Evolutionary conservation across 345 rosid genomes (phyloP), one percentile per base, ranked within the genome.

Genomic region (Lumnitzera racemosa): DNA sequence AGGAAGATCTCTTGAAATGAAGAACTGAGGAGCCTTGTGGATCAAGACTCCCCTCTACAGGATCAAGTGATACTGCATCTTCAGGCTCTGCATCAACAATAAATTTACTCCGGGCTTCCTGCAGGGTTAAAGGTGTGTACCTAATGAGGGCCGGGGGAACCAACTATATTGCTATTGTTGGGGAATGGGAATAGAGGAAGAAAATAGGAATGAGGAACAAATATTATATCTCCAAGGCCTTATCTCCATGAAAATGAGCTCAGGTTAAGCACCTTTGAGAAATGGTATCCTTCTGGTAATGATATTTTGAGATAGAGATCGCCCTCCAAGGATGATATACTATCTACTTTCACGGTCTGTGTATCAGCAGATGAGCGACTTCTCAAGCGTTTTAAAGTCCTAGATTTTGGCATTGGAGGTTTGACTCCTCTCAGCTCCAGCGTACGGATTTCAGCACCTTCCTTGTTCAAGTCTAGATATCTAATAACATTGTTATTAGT

Each of bases 31-130:
- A 82, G 71, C 98, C 96, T 56, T 87, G 83, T n/a, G 80, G 80
- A 67, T 83, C 57, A 13, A 92, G 83, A 59, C 73, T 72, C 67
- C 98, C 98, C 63, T 84, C 90, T 14, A 55, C 57, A 60, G 96
- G 90, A 47, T 86, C 79, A 8, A 87, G 29, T 8, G n/a, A 41
- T 57, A 83, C 67, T 17, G 78, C 73, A 53, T 76, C 82, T 73
- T 82, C 91, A 47, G 96, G 96, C 69, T 89, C 97, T 46, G 70
- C 63, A 59, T 85, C 94, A 11, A 87, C 80, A 56, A 29, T 75
- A 66, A 87, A 89, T 72, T 85, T 89, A 70, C 96, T 82, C 25
- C 69, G 78, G 2, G 96, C 96, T 83, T 89, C 96, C 98, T 87
- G 86, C 74, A 59, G 24, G 24, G 47, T 56, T 43, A 47, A 53